These are phyloP conservation scores for Pseudofabraea citricarpa DNA, from an alignment of 2,329 filamentous ascomycete species.

Conservation along the genomic window DNA sequence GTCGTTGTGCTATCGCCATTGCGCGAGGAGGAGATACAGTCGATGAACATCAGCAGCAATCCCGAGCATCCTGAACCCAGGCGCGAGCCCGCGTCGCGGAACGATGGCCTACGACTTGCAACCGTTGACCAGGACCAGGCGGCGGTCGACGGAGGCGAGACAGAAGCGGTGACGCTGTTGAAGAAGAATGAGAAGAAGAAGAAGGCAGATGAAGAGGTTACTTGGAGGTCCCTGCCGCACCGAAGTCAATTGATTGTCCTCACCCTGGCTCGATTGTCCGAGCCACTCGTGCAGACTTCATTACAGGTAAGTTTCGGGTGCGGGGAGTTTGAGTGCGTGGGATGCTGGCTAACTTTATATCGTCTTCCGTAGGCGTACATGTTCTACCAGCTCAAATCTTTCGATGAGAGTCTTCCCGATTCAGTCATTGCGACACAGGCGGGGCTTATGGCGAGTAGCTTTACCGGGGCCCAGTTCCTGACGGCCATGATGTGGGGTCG, in stretches of 20 bases:
- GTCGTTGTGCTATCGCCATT: too few relatives aligned
- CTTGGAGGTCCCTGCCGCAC: constrained; percentile 69
- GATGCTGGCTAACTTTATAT: constrained; percentile 29
- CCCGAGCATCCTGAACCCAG: too few relatives aligned
- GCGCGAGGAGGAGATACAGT: too few relatives aligned
- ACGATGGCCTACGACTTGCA: constrained; percentile 5
- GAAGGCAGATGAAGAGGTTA: constrained; percentile 34
- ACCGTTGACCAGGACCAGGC: constrained; percentile 10
- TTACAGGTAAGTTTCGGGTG: constrained; percentile 43
- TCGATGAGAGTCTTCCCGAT: constrained; percentile 49
- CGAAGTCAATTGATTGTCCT: constrained; percentile 76
- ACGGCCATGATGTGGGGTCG: constrained; percentile 82
- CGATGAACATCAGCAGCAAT: constrained; percentile 9
- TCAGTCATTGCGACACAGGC: constrained; percentile 72
- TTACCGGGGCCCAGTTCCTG: constrained; percentile 76
- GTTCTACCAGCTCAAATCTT: constrained; percentile 84
- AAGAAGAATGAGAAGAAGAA: constrained; percentile 8
- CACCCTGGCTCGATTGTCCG: constrained; percentile 72
- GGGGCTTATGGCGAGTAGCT: constrained; percentile 72
- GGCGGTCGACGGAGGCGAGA: constrained; percentile 7
- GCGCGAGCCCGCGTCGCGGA: too few relatives aligned
- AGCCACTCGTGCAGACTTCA: constrained; percentile 76
- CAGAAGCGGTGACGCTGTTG: background rate
- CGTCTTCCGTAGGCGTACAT: constrained; percentile 55
- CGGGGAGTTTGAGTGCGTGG: constrained; percentile 59